Conservation (phyloP, 805 yeast species). For the Yarrowia osloensis region DNA sequence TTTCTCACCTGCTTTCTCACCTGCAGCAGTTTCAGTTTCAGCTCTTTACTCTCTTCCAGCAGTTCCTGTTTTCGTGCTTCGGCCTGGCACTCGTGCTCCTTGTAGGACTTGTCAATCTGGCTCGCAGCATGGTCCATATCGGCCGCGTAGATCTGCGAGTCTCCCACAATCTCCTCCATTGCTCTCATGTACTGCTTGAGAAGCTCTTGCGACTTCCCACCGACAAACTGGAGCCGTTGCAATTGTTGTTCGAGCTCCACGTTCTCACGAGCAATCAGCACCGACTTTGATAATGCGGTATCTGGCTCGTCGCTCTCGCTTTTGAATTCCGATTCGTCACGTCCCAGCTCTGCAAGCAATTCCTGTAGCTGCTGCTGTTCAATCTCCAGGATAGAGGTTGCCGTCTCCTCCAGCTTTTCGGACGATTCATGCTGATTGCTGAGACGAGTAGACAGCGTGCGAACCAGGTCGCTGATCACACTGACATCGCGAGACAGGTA, state of each 20-base stretch:
- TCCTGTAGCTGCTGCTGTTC: slow-evolving; percentile 14
- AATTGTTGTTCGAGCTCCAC: slow-evolving; percentile 5
- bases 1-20: slow-evolving; percentile 3
- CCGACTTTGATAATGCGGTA: background rate
- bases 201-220: slow-evolving; percentile 14
- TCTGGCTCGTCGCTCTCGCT: slow-evolving; percentile 5
- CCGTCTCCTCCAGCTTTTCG: background rate
- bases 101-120: slow-evolving; percentile 13
- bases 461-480: slow-evolving; percentile 12
- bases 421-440: slow-evolving; percentile 7
- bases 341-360: background rate
- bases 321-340: background rate
- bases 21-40: background rate
- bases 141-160: slow-evolving; percentile 1
- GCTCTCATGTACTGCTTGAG: slow-evolving; percentile 22
- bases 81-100: slow-evolving; percentile 11
- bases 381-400: slow-evolving; percentile 3
- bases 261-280: background rate
- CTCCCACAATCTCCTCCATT: slow-evolving; percentile 12
- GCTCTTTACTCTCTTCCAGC: background rate
- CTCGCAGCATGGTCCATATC: slow-evolving; percentile 8
- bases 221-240: slow-evolving; percentile 22
- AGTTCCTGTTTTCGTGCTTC: background rate
- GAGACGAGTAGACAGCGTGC: background rate
- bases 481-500: slow-evolving; percentile 22